These are phyloP conservation scores for Phaffomyces opuntiae DNA, from an alignment of 805 yeast genomes.

Conservation along the genomic window DNA sequence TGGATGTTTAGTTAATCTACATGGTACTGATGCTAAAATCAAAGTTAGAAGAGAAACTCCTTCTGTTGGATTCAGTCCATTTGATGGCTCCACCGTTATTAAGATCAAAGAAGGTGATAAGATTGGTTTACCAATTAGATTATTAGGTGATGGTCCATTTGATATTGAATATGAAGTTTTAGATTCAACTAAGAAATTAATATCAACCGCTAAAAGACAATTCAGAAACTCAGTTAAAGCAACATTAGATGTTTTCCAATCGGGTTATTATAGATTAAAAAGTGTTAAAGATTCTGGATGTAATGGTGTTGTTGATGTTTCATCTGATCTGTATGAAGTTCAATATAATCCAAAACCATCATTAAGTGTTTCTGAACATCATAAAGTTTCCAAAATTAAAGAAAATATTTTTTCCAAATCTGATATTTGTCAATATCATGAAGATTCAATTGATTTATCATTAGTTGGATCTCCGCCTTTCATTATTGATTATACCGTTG, in stretches of 20 bases:
- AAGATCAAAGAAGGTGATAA: conserved; percentile 56
- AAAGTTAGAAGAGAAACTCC: conserved; percentile 69
- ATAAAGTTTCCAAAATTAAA: conserved; percentile 18
- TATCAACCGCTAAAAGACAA: conserved; percentile 17
- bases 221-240: conserved; percentile 25
- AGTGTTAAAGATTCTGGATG: conserved; percentile 46
- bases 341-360: conserved; percentile 40
- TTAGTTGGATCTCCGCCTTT: conserved; percentile 62
- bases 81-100: conserved; percentile 28
- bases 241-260: conserved; percentile 29
- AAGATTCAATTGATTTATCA: conserved; percentile 41
- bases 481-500: conserved; percentile 56
- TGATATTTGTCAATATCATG: conserved; percentile 42
- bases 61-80: conserved; percentile 37
- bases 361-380: conserved; percentile 30
- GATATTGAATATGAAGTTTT: conserved; percentile 28
- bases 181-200: conserved; percentile 22
- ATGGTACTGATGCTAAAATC: conserved; percentile 57
- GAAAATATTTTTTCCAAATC: conserved; percentile 26
- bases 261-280: conserved; percentile 42
- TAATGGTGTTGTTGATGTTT: conserved; percentile 35
- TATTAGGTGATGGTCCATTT: conserved; percentile 54
- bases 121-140: conserved; percentile 50
- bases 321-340: conserved; percentile 30
- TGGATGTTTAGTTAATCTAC: conserved; percentile 68